Conservation (phyloP, 768 basidiomycete species). For the Tricholoma flavovirens region DNA sequence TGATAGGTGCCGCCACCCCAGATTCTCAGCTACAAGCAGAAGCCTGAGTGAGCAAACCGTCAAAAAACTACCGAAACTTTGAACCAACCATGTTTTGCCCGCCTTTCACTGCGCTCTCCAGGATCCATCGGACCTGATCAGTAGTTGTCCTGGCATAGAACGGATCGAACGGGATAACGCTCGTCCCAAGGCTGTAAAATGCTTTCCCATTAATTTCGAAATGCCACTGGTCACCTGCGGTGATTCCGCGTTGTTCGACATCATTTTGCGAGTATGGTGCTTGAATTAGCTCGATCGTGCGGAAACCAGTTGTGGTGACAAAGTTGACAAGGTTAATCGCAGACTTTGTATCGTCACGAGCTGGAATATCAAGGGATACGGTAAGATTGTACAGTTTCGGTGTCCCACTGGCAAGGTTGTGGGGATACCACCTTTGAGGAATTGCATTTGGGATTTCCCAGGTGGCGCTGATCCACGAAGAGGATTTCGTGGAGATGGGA, state of each 20-base stretch:
- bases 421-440: slow-evolving; percentile 49
- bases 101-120: slow-evolving; percentile 48
- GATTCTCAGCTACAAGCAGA: slow-evolving; percentile 38
- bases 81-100: slow-evolving; percentile 58
- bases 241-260: slow-evolving; percentile 41
- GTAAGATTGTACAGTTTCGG: slow-evolving; percentile 52
- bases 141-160: slow-evolving; percentile 49
- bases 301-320: slow-evolving; percentile 48
- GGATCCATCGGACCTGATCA: slow-evolving; percentile 49
- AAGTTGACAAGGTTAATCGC: slow-evolving; percentile 26
- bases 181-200: slow-evolving; percentile 51
- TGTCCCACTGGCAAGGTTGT: slow-evolving; percentile 48
- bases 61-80: neutral
- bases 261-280: slow-evolving; percentile 40
- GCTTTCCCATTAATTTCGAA: slow-evolving; percentile 53
- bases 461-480: slow-evolving; percentile 36
- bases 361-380: slow-evolving; percentile 29
- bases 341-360: neutral
- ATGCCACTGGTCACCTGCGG: slow-evolving; percentile 56
- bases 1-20: slow-evolving; percentile 57
- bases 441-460: slow-evolving; percentile 42
- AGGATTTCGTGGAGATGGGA: slow-evolving; percentile 18
- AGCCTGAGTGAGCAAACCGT: neutral
- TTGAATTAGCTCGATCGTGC: slow-evolving; percentile 50
- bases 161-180: slow-evolving; percentile 56